Evolutionary conservation across 805 yeast species (phyloP).

Genomic region (Priceomyces carsonii): DNA sequence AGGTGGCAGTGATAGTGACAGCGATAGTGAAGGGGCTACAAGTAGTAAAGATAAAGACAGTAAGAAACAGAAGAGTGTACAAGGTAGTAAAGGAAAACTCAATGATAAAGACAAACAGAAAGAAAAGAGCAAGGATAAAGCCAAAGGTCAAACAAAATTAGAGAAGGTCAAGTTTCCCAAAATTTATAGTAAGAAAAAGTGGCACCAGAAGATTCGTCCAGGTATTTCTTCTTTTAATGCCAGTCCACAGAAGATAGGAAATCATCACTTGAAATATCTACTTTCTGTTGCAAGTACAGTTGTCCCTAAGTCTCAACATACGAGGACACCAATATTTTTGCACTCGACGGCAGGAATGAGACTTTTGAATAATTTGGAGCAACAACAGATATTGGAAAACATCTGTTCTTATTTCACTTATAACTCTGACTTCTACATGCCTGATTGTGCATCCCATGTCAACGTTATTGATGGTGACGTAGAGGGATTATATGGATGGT

Average conservation of each 20-base stretch:
- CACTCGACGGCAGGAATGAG: slow-evolving; percentile 76
- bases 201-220: slow-evolving; percentile 56
- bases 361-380: slow-evolving; percentile 52
- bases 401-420: slow-evolving; percentile 51
- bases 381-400: slow-evolving; percentile 43
- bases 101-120: slow-evolving; percentile 13
- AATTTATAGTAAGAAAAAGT: slow-evolving; percentile 35
- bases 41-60: slow-evolving; percentile 7
- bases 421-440: slow-evolving; percentile 53
- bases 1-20: slow-evolving; percentile 9
- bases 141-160: slow-evolving; percentile 1
- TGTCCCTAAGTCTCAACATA: slow-evolving; percentile 61
- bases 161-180: slow-evolving; percentile 27
- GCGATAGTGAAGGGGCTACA: slow-evolving; percentile 5
- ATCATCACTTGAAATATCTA: slow-evolving; percentile 51
- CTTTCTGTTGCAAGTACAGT: slow-evolving; percentile 48
- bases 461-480: slow-evolving; percentile 62
- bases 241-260: slow-evolving; percentile 52
- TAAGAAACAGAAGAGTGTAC: slow-evolving; percentile 13
- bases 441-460: slow-evolving; percentile 62
- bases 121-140: slow-evolving; percentile 8
- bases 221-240: slow-evolving; percentile 55
- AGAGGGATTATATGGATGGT: slow-evolving; percentile 71
- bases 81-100: slow-evolving; percentile 15
- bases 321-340: slow-evolving; percentile 64